Base-by-base conservation (phyloP, 345 rosid species). In the Hirschfeldia incana region DNA sequence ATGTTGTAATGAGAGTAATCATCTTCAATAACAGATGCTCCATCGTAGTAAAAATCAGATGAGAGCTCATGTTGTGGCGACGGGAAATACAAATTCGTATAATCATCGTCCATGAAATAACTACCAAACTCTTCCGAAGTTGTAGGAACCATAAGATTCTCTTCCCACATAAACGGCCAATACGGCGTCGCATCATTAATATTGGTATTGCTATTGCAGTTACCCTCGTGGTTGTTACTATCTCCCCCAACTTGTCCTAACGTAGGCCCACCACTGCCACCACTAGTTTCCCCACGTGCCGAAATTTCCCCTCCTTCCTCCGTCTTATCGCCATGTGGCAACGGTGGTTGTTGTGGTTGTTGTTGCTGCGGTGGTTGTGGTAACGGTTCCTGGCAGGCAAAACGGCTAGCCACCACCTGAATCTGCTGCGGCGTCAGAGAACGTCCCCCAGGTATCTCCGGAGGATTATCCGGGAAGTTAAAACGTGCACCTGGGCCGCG, bases 381-480 rank as follows among this genome's bases (percentile, higher is more conserved):
- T 2, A 8, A 11, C 1, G 36, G 33, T 6, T 68, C 78, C 12
- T 87, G 83, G 46, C 79, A 76, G 0, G 93, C 98, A 16, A 70
- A 92, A 76, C 85, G 79, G 21, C 80, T 81, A 0, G 98, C 98
- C 0, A 73, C 89, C 4, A 3, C 85, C 67, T 89, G 96, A 68
- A 94, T 92, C 61, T 91, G 87, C 4, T 74, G 82, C 1, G 87
- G 87, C 11, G 67, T 80, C 13, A 91, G 77, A 16, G 89, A 82
- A 27, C 71, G 46, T 5, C 88, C 87, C 0, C 87, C 87, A 0
- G 65, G 67, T 12, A 90, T 85, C 1, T 84, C 85, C n/a, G 91
- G 97, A 0, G 89, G 91, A 30, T 77, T 86, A 0, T 84, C 79
- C 0, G 96, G 98, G 77, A 93, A 93, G 13, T 93, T 93, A 79